phyloP scores from a whole-genome alignment of 345 rosid genomes.

The Camelina sativa region DNA sequence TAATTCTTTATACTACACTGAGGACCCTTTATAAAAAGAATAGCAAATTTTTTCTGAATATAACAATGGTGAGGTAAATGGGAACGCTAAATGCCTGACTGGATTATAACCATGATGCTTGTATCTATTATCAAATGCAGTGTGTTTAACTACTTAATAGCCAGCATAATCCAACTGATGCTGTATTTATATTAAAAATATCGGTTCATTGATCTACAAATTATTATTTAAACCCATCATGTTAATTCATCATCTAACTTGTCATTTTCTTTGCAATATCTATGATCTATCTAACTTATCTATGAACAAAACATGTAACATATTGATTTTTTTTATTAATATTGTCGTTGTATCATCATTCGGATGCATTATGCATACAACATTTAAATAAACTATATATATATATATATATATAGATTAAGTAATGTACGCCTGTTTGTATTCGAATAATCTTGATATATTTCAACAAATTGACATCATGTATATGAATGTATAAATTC shows the following conservation, averaged over 20 bases:
- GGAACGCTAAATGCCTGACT: not conserved
- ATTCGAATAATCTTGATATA: not conserved
- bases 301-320: not conserved
- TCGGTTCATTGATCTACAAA: not conserved
- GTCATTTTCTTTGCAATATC: no score
- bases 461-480: no score
- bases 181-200: not conserved
- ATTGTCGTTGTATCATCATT: not conserved
- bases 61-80: not conserved
- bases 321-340: not conserved
- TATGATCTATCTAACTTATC: not conserved
- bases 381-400: no score
- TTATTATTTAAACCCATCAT: not conserved
- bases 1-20: not conserved
- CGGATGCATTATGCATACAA: no score
- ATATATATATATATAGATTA: not conserved
- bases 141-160: not conserved
- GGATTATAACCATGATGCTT: not conserved
- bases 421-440: not conserved
- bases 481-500: no score
- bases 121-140: not conserved
- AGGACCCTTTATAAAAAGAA: not conserved
- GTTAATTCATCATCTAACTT: not conserved
- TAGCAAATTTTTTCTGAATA: not conserved
- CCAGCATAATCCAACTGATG: not conserved